These are phyloP conservation scores for Asclepias syriaca DNA, from an alignment of 257 asterid species.

Conservation along the genomic window DNA sequence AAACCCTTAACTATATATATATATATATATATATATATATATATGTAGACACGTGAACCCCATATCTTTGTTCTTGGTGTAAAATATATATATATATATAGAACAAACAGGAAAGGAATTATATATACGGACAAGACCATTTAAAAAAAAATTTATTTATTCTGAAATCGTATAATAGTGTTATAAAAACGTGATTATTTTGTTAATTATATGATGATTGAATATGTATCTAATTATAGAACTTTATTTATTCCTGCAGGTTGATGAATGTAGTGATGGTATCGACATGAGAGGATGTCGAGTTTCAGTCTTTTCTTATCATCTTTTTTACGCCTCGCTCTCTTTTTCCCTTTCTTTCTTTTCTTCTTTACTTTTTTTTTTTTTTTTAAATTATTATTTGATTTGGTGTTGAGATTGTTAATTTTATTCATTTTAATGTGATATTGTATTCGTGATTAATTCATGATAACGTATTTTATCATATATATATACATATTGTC, in stretches of 20 bases:
- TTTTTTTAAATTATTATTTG: too few species aligned
- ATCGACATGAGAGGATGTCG: slow-evolving; percentile 1
- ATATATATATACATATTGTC: neutral
- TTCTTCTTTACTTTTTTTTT: neutral
- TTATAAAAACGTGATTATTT: too few species aligned
- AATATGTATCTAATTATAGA: too few species aligned
- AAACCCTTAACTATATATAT: too few species aligned
- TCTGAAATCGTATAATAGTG: too few species aligned
- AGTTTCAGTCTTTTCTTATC: neutral
- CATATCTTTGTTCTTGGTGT: neutral
- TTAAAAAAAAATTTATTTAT: neutral
- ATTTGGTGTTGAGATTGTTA: neutral
- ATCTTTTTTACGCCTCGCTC: neutral
- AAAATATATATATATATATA: too few species aligned
- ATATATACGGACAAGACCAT: neutral
- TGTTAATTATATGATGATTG: too few species aligned
- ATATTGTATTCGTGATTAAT: neutral
- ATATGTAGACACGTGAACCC: neutral
- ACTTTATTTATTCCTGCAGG: neutral
- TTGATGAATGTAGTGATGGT: neutral
- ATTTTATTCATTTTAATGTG: neutral
- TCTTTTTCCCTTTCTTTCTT: neutral
- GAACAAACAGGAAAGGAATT: too few species aligned
- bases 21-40: too few species aligned
- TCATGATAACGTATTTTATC: too few species aligned